Conservation (phyloP, 225 moss, liverwort and hornwort species). For the Sphagnum tenellum region DNA sequence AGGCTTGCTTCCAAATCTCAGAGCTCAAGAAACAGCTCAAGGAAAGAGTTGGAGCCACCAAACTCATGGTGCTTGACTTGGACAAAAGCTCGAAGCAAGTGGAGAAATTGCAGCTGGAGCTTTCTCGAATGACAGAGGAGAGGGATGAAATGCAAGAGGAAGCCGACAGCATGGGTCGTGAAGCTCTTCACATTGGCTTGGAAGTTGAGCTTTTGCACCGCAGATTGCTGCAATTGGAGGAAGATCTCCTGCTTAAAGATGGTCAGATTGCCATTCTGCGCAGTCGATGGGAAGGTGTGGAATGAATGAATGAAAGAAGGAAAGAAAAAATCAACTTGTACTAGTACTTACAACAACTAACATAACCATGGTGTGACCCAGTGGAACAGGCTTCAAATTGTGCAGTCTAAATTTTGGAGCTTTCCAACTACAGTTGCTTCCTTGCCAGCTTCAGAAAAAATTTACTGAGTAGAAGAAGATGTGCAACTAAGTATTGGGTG, state of each 20-base stretch:
- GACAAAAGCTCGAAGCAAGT: constrained; percentile 24
- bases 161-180: constrained; percentile 36
- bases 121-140: constrained; percentile 22
- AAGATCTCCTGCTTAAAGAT: constrained; percentile 55
- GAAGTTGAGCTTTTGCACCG: constrained; percentile 50
- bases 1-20: constrained; percentile 14
- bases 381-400: no score
- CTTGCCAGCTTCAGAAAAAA: no score
- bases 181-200: constrained; percentile 37
- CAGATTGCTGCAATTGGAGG: constrained; percentile 44
- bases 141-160: constrained; percentile 40
- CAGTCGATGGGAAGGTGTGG: constrained; percentile 31
- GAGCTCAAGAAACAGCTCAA: constrained; percentile 37
- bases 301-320: no score
- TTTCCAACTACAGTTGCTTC: no score
- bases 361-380: no score
- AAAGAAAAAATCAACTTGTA: no score
- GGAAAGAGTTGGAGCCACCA: constrained; percentile 21
- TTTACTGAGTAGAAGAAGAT: no score
- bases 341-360: no score
- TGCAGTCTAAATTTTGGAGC: no score
- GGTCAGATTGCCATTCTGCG: constrained; percentile 55
- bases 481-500: no score
- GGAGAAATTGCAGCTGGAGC: constrained; percentile 16
- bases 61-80: constrained; percentile 15